Evolutionary conservation across 345 rosid genomes (phyloP), one percentile per base, ranked within the genome.

Genomic region (Bretschneidera sinensis): DNA sequence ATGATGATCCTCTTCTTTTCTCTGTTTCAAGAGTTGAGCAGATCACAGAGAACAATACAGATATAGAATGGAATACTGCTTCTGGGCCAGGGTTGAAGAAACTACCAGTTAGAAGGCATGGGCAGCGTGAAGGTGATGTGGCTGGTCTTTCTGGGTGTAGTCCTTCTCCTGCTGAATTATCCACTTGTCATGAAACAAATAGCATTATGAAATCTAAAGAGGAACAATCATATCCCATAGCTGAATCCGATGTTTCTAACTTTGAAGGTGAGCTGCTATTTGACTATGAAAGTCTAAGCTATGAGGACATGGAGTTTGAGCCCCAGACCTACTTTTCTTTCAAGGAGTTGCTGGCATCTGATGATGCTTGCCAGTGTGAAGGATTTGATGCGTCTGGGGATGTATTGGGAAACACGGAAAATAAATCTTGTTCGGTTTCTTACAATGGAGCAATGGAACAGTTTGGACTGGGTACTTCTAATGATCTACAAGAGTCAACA

Each of bases 311-410:
- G 94, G 96, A 84, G 72, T 91, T 86, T 18, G 98, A 95, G 70
- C 98, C 99, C 3, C 99, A 95, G 65, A 95, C 99, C 7, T 91
- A 91, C 76, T 95, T 95, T 78, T 85, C 96, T 8, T 82, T 88
- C 53, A 82, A 76, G 0, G 97, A 95, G 83, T 77, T 94, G 78
- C 81, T 90, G 57, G 88, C 77, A 58, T 24, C 85, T 14, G 91
- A 86, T 64, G 91, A 80, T 63, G 85, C 72, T 67, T 77, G 53
- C 39, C 83, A 74, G 71, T 65, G 67, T 66, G 74, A 78, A 23
- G 91, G 76, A 67, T 19, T 56, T 59, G 78, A 74, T 22, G 66
- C 54, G 15, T 51, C 70, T 18, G 81, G 68, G 15, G 66, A 58
- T 57, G 69, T 19, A 25, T 59, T 63, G 4, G 72, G 22, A 54